Evolutionary conservation across 2,329 filamentous ascomycete species (phyloP).

Genomic region (Fusarium solani-melongenae): DNA sequence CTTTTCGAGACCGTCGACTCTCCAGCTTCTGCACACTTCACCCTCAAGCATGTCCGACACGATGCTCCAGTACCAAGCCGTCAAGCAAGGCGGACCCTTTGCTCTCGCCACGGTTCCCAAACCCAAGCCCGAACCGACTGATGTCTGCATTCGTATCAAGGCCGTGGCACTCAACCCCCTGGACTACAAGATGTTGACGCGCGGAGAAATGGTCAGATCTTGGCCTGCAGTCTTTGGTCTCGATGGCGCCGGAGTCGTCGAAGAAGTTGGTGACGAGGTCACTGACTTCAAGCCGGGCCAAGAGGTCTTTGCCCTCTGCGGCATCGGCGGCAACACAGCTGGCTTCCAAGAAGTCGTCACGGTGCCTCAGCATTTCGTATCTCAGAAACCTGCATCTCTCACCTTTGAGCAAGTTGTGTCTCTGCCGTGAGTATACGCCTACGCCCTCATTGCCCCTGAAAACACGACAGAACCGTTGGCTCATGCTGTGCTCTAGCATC

Average conservation of each 20-base stretch:
- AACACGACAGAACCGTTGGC: conserved; percentile 2
- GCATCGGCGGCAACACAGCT: conserved; percentile 31
- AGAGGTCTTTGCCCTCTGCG: conserved; percentile 48
- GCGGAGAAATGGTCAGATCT: conserved; percentile 27
- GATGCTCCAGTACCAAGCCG: conserved; percentile 31
- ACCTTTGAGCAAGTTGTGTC: conserved; percentile 31
- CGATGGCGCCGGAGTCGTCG: conserved; percentile 37
- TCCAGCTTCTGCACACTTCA: background rate
- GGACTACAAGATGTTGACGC: conserved; percentile 35
- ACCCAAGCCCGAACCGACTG: conserved; percentile 17
- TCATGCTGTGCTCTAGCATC: conserved; percentile 16
- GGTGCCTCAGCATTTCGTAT: conserved; percentile 33
- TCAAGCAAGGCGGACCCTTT: conserved; percentile 29
- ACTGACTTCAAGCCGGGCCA: conserved; percentile 48
- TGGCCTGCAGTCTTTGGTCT: conserved; percentile 36
- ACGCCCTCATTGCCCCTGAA: background rate
- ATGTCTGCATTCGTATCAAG: conserved; percentile 34
- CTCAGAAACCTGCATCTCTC: conserved; percentile 24
- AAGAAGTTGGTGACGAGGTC: conserved; percentile 36
- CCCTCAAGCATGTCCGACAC: conserved; percentile 4
- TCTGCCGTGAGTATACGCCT: conserved; percentile 27
- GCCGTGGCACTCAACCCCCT: conserved; percentile 38
- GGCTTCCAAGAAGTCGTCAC: conserved; percentile 35
- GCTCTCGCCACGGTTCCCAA: conserved; percentile 22
- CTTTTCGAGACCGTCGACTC: background rate